A percentile compares a stretch with the other conserved stretches of the same genome.
Evolutionary conservation across 306 rosid genomes (phyloP).

Genomic region (Cicer cuneatum): DNA sequence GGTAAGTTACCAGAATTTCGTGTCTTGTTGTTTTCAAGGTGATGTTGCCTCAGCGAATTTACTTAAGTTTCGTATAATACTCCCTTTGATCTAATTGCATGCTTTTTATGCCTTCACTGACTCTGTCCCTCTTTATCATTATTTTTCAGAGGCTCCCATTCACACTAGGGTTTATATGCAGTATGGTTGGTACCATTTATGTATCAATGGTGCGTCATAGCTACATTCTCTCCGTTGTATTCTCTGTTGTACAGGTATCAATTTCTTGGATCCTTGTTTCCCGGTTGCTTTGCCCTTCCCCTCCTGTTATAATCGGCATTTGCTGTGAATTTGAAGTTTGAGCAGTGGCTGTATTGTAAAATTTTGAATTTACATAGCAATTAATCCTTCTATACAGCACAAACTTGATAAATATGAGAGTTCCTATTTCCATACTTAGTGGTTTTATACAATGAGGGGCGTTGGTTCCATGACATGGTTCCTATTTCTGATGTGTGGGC

Average conservation of each 20-base stretch:
- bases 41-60: slow-evolving; percentile 15
- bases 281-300: slow-evolving; percentile 9
- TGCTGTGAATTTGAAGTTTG: slow-evolving; percentile 28
- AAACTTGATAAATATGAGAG: slow-evolving; percentile 4
- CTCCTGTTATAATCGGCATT: slow-evolving; percentile 2
- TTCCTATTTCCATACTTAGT: slow-evolving; percentile 21
- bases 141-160: slow-evolving; percentile 86
- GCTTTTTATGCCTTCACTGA: slow-evolving; percentile 34
- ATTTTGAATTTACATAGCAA: slow-evolving; percentile 10
- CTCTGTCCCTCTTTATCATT: slow-evolving; percentile 29
- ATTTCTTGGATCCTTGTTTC: slow-evolving; percentile 32
- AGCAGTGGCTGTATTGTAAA: slow-evolving; percentile 3
- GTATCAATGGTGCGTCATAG: slow-evolving; percentile 95
- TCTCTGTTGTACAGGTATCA: slow-evolving; percentile 89
- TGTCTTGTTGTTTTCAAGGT: slow-evolving; percentile 17
- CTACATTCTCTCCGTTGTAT: slow-evolving; percentile 85
- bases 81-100: slow-evolving; percentile 37
- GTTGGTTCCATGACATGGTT: slow-evolving; percentile 21
- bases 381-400: not conserved
- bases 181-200: slow-evolving; percentile 87
- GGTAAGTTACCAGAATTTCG: slow-evolving; percentile 53
- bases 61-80: not conserved
- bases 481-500: not conserved
- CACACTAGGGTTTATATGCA: slow-evolving; percentile 76
- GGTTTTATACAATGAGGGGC: slow-evolving; percentile 24